Evolutionary conservation across 305 asterid genomes (phyloP).

Genomic region (Salvia sclarea): DNA sequence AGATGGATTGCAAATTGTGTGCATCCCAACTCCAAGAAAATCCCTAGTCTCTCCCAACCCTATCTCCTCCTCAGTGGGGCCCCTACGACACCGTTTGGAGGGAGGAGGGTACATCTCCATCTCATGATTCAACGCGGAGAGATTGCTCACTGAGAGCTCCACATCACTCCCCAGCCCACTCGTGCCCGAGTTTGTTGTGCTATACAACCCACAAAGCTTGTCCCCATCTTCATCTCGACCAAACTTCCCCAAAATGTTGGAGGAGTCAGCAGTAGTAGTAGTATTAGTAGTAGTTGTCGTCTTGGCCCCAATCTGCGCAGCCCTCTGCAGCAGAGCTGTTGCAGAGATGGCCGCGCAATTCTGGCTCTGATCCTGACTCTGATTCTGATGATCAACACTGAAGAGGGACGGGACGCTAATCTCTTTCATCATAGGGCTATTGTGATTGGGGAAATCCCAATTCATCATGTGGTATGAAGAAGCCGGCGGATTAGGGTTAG

Average conservation of each 20-base stretch:
- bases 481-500: constrained; percentile 29
- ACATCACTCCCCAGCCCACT: constrained; percentile 44
- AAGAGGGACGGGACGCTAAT: constrained; percentile 56
- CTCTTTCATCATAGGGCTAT: constrained; percentile 34
- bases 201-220: constrained; percentile 49
- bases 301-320: constrained; percentile 74
- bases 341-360: constrained; percentile 62
- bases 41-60: constrained; percentile 58
- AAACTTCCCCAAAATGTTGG: constrained; percentile 45
- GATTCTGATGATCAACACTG: constrained; percentile 39
- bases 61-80: constrained; percentile 30
- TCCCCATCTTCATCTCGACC: constrained; percentile 39
- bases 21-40: constrained; percentile 67
- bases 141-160: constrained; percentile 46
- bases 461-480: constrained; percentile 37
- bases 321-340: constrained; percentile 85
- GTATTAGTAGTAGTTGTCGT: constrained; percentile 27
- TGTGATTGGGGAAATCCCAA: constrained; percentile 48
- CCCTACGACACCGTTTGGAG: constrained; percentile 35
- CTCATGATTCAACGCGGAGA: constrained; percentile 35
- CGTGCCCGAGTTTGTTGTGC: constrained; percentile 38
- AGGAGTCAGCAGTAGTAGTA: constrained; percentile 33
- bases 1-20: constrained; percentile 68
- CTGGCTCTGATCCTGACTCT: constrained; percentile 18
- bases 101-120: constrained; percentile 55